Conservation (phyloP, 305 asterid species). For the Solanum hybrid region DNA sequence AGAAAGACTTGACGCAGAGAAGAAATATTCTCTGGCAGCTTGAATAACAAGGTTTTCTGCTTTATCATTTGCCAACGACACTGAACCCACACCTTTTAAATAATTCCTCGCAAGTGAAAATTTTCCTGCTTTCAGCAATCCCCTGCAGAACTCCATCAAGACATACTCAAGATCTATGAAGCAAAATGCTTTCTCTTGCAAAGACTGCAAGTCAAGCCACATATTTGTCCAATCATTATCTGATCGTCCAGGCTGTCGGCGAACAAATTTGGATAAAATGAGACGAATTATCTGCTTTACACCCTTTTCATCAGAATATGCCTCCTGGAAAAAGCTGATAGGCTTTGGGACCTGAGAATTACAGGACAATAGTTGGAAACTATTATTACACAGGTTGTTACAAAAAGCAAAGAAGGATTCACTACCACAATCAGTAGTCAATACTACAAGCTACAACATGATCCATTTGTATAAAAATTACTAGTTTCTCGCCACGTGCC, state of each 20-base stretch:
- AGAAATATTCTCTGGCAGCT: conserved; percentile 98
- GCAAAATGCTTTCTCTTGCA: conserved; percentile 89
- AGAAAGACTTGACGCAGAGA: conserved; percentile 92
- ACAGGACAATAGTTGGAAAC: background rate
- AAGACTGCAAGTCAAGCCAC: conserved; percentile 94
- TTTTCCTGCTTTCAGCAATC: conserved; percentile 92
- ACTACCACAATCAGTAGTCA: background rate
- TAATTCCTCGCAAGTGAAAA: conserved; percentile 88
- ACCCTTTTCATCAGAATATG: conserved; percentile 64
- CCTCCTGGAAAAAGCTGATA: conserved; percentile 62
- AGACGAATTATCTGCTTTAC: conserved; percentile 90
- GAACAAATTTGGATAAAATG: conserved; percentile 81
- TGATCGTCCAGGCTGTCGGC: conserved; percentile 73
- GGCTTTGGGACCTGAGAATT: conserved; percentile 83
- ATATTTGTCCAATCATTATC: conserved; percentile 94
- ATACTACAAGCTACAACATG: background rate
- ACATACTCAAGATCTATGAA: conserved; percentile 85
- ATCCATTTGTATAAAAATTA: background rate
- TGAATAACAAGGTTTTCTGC: conserved; percentile 93
- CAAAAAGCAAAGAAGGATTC: background rate
- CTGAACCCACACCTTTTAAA: conserved; percentile 78
- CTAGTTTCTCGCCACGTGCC: background rate
- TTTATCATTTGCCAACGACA: conserved; percentile 76
- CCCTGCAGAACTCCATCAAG: conserved; percentile 94
- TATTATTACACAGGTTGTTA: background rate